Conservation (phyloP, 768 basidiomycete species). For the Termitomyces bulborhizus region DNA sequence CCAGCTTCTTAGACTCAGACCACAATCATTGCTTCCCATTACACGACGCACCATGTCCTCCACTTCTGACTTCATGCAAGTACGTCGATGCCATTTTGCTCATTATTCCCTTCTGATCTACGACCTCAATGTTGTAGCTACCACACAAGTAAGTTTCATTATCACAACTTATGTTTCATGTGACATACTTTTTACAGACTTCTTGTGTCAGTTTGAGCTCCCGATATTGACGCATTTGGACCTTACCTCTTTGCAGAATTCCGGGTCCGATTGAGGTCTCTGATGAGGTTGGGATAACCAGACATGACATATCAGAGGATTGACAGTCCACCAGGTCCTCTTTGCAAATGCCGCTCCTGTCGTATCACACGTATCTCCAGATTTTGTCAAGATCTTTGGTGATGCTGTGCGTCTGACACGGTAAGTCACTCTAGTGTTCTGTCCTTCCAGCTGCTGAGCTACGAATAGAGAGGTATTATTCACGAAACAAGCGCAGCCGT, state of each 20-base stretch:
- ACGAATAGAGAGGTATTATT: conserved; percentile 62
- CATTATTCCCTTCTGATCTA: not conserved
- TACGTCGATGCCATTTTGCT: conserved; percentile 5
- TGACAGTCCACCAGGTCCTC: conserved; percentile 55
- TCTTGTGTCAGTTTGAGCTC: conserved; percentile 35
- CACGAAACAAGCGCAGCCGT: conserved; percentile 77
- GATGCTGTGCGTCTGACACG: conserved; percentile 84
- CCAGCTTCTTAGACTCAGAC: conserved; percentile 10
- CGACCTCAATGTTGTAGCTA: conserved; percentile 14
- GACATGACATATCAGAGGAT: not conserved
- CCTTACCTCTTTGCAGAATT: conserved; percentile 32
- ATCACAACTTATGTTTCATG: conserved; percentile 18
- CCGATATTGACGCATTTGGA: not conserved
- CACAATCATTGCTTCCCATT: not conserved
- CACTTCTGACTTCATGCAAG: conserved; percentile 25
- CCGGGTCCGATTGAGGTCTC: conserved; percentile 60
- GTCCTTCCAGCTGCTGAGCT: conserved; percentile 4
- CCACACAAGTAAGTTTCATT: conserved; percentile 29
- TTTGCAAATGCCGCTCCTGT: conserved; percentile 90
- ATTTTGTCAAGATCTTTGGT: conserved; percentile 84
- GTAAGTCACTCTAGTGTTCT: conserved; percentile 25
- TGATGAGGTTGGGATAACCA: conserved; percentile 29
- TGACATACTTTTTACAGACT: conserved; percentile 28
- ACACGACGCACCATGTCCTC: conserved; percentile 17
- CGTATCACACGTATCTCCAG: conserved; percentile 83